These are phyloP conservation scores for Polytrichum formosum DNA, from an alignment of 225 moss, liverwort and hornwort species.

Conservation along the genomic window DNA sequence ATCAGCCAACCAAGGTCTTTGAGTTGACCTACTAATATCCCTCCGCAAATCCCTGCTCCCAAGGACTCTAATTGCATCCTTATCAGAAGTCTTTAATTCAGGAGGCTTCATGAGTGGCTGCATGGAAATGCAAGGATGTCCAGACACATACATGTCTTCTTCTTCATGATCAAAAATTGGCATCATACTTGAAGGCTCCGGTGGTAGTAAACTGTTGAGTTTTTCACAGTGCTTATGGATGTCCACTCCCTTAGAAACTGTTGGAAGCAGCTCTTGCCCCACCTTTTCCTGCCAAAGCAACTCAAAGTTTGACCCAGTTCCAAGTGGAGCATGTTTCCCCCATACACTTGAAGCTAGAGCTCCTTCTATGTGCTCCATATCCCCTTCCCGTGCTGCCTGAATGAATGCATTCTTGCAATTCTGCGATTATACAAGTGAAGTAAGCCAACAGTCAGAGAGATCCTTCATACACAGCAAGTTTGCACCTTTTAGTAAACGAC, in stretches of 20 bases:
- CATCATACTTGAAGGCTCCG: constrained; percentile 11
- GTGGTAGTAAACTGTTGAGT: constrained; percentile 23
- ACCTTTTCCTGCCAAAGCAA: constrained; percentile 51
- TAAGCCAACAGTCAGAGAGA: background rate
- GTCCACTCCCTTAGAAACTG: constrained; percentile 36
- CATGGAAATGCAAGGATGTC: constrained; percentile 6
- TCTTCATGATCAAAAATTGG: constrained; percentile 7
- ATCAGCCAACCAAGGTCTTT: background rate
- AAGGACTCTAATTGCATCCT: constrained; percentile 9
- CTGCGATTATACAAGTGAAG: constrained; percentile 26
- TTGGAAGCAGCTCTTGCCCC: constrained; percentile 12
- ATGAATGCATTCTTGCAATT: constrained; percentile 71
- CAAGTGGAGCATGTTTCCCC: constrained; percentile 66
- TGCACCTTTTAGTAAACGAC: no score
- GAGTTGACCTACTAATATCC: constrained; percentile 7
- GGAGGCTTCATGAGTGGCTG: constrained; percentile 1
- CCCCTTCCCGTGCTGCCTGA: constrained; percentile 59
- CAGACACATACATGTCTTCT: constrained; percentile 3
- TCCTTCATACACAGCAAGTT: no score
- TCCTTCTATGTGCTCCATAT: constrained; percentile 60
- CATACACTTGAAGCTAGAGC: constrained; percentile 66
- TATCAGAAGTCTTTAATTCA: constrained; percentile 6
- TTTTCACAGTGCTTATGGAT: constrained; percentile 32
- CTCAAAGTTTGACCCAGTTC: constrained; percentile 69
- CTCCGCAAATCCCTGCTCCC: constrained; percentile 11